Percentiles rank a stretch among this genome's conserved stretches.
These are phyloP conservation scores for Clohesyomyces aquaticus DNA, from an alignment of 495 filamentous ascomycete genomes.

Conservation along the genomic window DNA sequence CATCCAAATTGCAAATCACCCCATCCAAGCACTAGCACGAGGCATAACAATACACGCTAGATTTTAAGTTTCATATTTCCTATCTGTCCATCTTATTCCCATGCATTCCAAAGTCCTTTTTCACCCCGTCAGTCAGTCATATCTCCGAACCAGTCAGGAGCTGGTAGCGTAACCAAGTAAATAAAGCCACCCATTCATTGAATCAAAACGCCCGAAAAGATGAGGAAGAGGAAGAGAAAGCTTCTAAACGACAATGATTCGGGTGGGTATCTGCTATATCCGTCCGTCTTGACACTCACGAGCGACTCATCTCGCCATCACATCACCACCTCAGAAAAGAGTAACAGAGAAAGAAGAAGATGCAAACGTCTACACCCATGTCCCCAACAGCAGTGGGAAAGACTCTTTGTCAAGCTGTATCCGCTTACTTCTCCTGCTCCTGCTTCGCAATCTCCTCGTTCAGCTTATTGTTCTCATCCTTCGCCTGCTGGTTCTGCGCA, in stretches of 20 bases:
- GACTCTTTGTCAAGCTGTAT: neutral
- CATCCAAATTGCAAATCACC: neutral
- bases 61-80: constrained; percentile 2
- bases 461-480: constrained; percentile 16
- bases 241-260: neutral
- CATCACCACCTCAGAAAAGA: neutral
- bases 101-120: neutral
- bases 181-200: neutral
- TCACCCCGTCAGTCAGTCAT: neutral
- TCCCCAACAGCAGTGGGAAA: neutral
- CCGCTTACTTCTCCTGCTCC: constrained; percentile 15
- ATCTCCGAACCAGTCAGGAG: constrained; percentile 38
- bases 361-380: no score
- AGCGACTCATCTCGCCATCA: constrained; percentile 2
- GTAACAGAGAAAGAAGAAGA: no score
- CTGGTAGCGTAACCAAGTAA: constrained; percentile 4
- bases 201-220: neutral
- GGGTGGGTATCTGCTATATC: neutral
- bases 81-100: neutral
- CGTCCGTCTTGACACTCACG: neutral
- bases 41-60: neutral
- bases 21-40: neutral
- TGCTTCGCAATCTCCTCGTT: constrained; percentile 11
- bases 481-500: constrained; percentile 13
- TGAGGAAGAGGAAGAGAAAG: constrained; percentile 3